Evolutionary conservation across 108 stramenopile genomes (phyloP).

Genomic region (Aurantiochytrium sp.): DNA sequence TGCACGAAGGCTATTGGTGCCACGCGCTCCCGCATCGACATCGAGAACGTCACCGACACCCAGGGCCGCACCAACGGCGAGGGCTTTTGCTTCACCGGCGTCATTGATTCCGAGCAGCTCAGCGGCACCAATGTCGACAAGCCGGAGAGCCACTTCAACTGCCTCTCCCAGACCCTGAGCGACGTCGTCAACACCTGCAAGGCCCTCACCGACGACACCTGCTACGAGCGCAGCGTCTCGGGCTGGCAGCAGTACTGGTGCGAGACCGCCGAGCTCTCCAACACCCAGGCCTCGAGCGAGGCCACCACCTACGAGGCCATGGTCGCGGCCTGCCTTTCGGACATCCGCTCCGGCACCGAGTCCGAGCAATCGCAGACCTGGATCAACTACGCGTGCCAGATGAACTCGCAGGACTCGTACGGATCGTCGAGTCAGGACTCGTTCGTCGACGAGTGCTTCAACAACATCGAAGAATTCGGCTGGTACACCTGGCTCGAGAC

Average conservation of each 20-base stretch:
- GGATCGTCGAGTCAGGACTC: background rate
- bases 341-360: background rate
- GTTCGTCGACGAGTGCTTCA: background rate
- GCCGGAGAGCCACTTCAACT: background rate
- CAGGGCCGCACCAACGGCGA: background rate
- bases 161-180: background rate
- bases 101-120: background rate
- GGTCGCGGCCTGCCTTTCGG: background rate
- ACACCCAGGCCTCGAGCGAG: background rate
- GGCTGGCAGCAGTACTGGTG: constrained; percentile 14
- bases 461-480: background rate
- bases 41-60: background rate
- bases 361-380: background rate
- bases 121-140: background rate
- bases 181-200: constrained; percentile 16
- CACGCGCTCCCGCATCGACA: background rate
- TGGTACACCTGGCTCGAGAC: background rate
- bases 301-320: background rate
- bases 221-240: background rate
- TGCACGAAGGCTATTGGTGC: background rate
- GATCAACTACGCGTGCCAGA: background rate
- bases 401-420: background rate
- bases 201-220: background rate
- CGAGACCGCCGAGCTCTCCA: background rate
- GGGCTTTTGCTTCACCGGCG: background rate